A percentile compares a stretch with the other conserved stretches of the same genome.
Evolutionary conservation across 2,329 filamentous ascomycete species (phyloP).

Genomic region (Aspergillus caelatus): DNA sequence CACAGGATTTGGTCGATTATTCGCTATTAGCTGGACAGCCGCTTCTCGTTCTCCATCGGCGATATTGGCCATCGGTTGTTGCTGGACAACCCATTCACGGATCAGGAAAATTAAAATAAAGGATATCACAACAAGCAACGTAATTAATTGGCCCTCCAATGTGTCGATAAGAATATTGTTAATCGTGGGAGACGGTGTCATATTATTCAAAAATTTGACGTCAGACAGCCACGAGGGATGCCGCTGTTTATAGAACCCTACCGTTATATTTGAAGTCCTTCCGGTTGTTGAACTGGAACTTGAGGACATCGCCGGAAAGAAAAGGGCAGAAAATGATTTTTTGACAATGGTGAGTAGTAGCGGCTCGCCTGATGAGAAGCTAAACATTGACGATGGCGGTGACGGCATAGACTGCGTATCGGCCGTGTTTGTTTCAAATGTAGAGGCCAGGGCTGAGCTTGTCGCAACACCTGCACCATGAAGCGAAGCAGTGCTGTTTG

Average conservation of each 20-base stretch:
- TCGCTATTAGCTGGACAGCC: constrained; percentile 50
- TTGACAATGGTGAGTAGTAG: constrained; percentile 51
- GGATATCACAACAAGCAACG: constrained; percentile 82
- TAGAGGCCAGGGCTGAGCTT: constrained; percentile 27
- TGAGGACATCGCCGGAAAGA: constrained; percentile 35
- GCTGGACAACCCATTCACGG: constrained; percentile 95
- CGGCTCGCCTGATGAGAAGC: constrained; percentile 47
- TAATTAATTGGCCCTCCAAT: constrained; percentile 92
- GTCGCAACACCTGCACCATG: constrained; percentile 24
- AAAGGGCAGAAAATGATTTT: constrained; percentile 42
- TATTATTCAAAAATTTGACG: constrained; percentile 54
- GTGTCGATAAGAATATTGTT: constrained; percentile 82
- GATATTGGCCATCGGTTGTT: constrained; percentile 90
- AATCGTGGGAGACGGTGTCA: constrained; percentile 69
- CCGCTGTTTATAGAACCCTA: constrained; percentile 34
- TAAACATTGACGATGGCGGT: constrained; percentile 44
- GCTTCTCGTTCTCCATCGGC: constrained; percentile 58
- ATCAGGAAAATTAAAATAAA: constrained; percentile 98
- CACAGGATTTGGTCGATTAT: constrained; percentile 34
- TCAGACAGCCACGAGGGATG: constrained; percentile 61
- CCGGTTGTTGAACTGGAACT: constrained; percentile 28
- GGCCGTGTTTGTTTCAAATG: constrained; percentile 26
- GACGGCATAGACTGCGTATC: constrained; percentile 36
- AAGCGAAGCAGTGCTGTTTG: constrained; percentile 31
- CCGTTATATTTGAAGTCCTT: constrained; percentile 29